phyloP scores from a whole-genome alignment of 495 filamentous ascomycete species.

The Penicillium diatomitis region DNA sequence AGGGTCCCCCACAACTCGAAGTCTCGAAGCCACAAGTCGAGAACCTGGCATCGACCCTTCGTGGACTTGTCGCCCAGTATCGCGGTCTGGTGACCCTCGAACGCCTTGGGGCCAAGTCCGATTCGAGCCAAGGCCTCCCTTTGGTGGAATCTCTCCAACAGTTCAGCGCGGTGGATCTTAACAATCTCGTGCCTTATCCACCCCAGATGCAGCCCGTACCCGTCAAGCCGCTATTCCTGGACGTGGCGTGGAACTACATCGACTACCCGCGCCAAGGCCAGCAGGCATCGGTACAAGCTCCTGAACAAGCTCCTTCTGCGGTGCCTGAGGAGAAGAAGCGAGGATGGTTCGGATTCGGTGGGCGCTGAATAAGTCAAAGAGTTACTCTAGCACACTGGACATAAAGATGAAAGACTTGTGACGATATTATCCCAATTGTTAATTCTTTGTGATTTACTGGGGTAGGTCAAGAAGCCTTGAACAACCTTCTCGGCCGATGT shows the following conservation, averaged over 20 bases:
- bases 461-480: too few species aligned
- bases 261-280: constrained; percentile 61
- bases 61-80: constrained; percentile 61
- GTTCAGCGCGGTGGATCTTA: constrained; percentile 64
- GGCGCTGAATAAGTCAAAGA: constrained; percentile 40
- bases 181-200: constrained; percentile 77
- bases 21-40: constrained; percentile 48
- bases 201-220: constrained; percentile 74
- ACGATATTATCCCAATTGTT: background rate
- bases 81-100: constrained; percentile 76
- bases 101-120: constrained; percentile 36
- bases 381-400: background rate
- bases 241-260: constrained; percentile 97
- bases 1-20: constrained; percentile 44
- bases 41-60: constrained; percentile 50
- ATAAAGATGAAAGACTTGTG: background rate
- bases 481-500: too few species aligned
- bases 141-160: constrained; percentile 65
- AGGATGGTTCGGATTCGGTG: constrained; percentile 89
- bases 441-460: too few species aligned
- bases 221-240: constrained; percentile 92
- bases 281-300: background rate
- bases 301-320: constrained; percentile 10
- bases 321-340: constrained; percentile 46
- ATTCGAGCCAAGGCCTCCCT: constrained; percentile 32